phyloP scores from a whole-genome alignment of 352 stramenopile genomes.

The Globisporangium echinulatum region DNA sequence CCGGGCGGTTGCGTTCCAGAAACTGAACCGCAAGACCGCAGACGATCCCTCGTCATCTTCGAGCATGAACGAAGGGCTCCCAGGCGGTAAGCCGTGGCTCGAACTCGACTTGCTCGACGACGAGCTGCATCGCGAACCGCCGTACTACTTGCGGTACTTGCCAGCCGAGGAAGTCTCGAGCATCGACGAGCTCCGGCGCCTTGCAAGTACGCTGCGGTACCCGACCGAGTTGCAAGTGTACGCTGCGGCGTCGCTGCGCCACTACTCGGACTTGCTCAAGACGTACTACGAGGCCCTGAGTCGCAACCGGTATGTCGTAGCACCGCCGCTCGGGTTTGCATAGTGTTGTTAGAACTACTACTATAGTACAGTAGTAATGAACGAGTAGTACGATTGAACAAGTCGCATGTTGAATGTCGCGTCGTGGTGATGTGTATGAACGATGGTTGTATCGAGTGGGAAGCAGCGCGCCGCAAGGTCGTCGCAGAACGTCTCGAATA shows the following conservation, averaged over 20 bases:
- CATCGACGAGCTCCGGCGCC: conserved; percentile 49
- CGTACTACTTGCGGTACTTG: conserved; percentile 70
- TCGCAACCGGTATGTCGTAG: conserved; percentile 30
- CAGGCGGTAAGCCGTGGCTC: conserved; percentile 40
- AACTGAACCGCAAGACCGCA: conserved; percentile 34
- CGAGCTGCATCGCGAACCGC: conserved; percentile 52
- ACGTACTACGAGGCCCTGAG: conserved; percentile 59
- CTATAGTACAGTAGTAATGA: neutral
- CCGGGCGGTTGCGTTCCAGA: conserved; percentile 44
- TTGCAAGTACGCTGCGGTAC: conserved; percentile 53
- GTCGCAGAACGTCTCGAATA: no score
- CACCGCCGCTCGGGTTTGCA: conserved; percentile 47
- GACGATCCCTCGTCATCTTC: conserved; percentile 25
- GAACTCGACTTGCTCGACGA: conserved; percentile 54
- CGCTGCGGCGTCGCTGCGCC: conserved; percentile 40
- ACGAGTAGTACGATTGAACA: neutral
- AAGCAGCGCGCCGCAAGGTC: no score
- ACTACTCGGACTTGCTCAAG: conserved; percentile 60
- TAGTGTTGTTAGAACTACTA: conserved; percentile 2
- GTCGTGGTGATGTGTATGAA: no score
- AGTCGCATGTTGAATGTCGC: no score
- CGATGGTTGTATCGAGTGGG: no score
- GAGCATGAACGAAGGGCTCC: conserved; percentile 51
- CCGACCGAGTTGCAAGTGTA: conserved; percentile 53
- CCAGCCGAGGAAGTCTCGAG: conserved; percentile 53